Evolutionary conservation across 2,329 filamentous ascomycete genomes (phyloP), one percentile per base, ranked within the genome.

Genomic region (Microthyrium microscopicum): DNA sequence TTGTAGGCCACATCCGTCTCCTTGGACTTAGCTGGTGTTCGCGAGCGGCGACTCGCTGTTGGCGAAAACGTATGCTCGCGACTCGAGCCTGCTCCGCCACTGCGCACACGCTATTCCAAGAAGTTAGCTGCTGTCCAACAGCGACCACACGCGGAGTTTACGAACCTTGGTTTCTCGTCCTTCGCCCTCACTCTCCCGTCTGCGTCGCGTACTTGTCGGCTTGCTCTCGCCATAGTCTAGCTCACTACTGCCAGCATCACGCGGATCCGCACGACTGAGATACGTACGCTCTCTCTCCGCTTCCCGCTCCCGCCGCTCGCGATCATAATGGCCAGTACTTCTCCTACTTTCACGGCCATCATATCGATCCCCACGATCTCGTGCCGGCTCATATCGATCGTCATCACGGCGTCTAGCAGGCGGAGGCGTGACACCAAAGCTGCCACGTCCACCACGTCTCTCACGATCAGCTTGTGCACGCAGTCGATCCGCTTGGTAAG

Each of bases 381-480:
- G n/a, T n/a, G n/a, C n/a, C n/a, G n/a, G n/a, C n/a, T n/a, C n/a
- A 21, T 50, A 51, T 5, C 51, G 44, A 37, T 54, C 49, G 31
- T 46, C 46, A 22, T 56, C 56, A 33, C 55, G 50, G 31, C 49
- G 52, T 18, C 41, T 43, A 38, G 34, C 39, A 9, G 55, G 54
- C 7, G 60, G 55, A 12, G 67, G 67, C 44, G 68, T 62, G 42
- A 69, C 49, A 45, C 69, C 61, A 42, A 77, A 79, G 58, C 73
- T 73, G 50, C 68, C 73, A 28, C 72, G 65, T 58, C 89, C 91
- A 53, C 82, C 76, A 46, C 91, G 85, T 43, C 85, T 78, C 58
- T 95, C 91, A 30, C 91, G 77, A 51, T 93, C 85, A 37, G 85
- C 84, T 50, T 89, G 85, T 27, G 87, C 87, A 54, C 87, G 89